These are phyloP conservation scores for Mycogone perniciosa DNA, from an alignment of 2,329 filamentous ascomycete genomes.

Conservation along the genomic window DNA sequence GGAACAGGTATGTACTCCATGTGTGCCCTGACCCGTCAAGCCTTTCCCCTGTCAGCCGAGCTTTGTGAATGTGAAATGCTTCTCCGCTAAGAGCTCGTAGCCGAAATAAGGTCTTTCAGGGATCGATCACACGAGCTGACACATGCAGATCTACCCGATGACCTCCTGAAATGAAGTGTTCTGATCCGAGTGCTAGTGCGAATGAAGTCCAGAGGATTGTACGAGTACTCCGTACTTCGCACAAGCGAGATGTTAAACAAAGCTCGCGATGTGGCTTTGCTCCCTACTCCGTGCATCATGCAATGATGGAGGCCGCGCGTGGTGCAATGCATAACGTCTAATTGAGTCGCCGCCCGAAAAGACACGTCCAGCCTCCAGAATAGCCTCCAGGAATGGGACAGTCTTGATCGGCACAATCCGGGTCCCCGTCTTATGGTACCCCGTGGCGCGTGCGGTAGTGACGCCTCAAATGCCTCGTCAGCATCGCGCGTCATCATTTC, in stretches of 20 bases:
- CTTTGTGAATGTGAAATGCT: not conserved
- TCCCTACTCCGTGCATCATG: too few relatives aligned
- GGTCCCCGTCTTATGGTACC: not conserved
- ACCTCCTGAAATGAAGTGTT: not conserved
- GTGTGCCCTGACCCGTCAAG: not conserved
- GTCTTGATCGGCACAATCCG: not conserved
- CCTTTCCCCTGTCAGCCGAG: not conserved
- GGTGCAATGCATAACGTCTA: too few relatives aligned
- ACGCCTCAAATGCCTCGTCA: not conserved
- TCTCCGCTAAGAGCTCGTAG: slow-evolving; percentile 6
- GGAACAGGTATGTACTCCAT: too few relatives aligned
- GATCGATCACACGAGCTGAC: slow-evolving; percentile 6
- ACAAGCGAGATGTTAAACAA: too few relatives aligned
- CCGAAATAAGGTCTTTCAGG: slow-evolving; percentile 5
- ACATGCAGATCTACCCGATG: slow-evolving; percentile 3
- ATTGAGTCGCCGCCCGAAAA: too few relatives aligned
- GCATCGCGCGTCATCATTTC: slow-evolving; percentile 7
- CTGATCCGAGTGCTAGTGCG: too few relatives aligned
- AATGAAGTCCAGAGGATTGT: too few relatives aligned
- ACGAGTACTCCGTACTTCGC: too few relatives aligned
- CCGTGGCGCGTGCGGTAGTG: not conserved
- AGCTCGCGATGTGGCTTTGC: too few relatives aligned
- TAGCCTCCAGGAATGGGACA: too few relatives aligned
- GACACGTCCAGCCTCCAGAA: too few relatives aligned
- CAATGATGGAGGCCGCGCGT: too few relatives aligned